Percentiles rank a stretch among this genome's conserved stretches.
Evolutionary conservation across 2,329 filamentous ascomycete species (phyloP).

Genomic region (Pseudovirgaria hyperparasitica): DNA sequence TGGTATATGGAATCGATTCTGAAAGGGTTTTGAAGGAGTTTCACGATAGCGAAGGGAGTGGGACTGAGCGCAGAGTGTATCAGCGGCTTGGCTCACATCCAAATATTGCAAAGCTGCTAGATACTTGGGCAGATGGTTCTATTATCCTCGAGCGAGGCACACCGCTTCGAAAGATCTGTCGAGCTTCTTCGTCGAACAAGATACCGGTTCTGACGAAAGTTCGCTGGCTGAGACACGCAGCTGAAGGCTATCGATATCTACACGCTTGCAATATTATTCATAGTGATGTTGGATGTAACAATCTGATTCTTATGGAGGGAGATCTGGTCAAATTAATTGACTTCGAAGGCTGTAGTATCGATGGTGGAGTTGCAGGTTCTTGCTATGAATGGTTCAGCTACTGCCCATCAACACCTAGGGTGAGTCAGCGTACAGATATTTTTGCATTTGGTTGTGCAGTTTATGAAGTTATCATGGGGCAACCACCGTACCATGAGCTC

Average conservation of each 20-base stretch:
- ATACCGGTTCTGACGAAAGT: conserved; percentile 3
- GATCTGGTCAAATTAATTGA: conserved; percentile 1
- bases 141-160: conserved; percentile 5
- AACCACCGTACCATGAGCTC: conserved; percentile 4
- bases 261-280: conserved; percentile 3
- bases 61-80: conserved; percentile 5
- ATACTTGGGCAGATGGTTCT: conserved; percentile 1
- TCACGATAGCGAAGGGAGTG: conserved; percentile 3
- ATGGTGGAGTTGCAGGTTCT: conserved; percentile 4
- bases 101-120: conserved; percentile 3
- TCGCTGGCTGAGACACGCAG: conserved; percentile 3
- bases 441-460: conserved; percentile 5
- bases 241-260: conserved; percentile 1
- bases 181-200: conserved; percentile 1
- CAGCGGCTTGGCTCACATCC: conserved; percentile 5
- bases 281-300: conserved; percentile 4
- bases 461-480: conserved; percentile 3
- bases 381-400: conserved; percentile 6
- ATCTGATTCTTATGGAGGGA: not conserved
- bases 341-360: conserved; percentile 5
- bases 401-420: conserved; percentile 3
- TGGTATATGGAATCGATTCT: conserved; percentile 6
- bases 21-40: conserved; percentile 6
- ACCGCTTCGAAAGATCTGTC: conserved; percentile 2
- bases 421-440: conserved; percentile 4